Conservation (phyloP, 2,329 filamentous ascomycete genomes). For the Nannizzia gypsea region DNA sequence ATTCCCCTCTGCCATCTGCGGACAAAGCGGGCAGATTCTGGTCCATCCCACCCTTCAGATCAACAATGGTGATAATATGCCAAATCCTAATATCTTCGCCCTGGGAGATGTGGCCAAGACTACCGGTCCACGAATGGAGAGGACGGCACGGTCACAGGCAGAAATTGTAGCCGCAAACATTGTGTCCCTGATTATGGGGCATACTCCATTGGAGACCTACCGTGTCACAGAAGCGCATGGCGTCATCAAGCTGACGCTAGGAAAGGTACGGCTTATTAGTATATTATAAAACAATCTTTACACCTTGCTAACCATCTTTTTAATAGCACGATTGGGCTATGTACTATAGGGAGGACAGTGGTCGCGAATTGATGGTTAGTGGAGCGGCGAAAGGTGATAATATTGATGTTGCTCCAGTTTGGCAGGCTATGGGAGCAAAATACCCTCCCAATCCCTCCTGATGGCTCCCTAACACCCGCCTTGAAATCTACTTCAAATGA, state of each 20-base stretch:
- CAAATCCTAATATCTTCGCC: constrained; percentile 42
- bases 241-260: constrained; percentile 44
- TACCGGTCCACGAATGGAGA: constrained; percentile 38
- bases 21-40: constrained; percentile 39
- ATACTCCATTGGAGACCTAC: constrained; percentile 32
- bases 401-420: background rate
- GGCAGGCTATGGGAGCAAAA: background rate
- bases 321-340: constrained; percentile 1
- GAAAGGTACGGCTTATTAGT: constrained; percentile 31
- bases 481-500: background rate
- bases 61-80: constrained; percentile 3
- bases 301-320: background rate
- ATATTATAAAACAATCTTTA: background rate
- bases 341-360: constrained; percentile 5
- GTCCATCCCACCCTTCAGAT: constrained; percentile 50
- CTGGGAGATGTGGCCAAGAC: constrained; percentile 52
- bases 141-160: constrained; percentile 45
- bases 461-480: background rate
- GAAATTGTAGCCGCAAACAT: constrained; percentile 46
- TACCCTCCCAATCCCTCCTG: background rate
- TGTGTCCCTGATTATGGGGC: constrained; percentile 34
- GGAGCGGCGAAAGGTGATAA: background rate
- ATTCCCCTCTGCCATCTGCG: constrained; percentile 35
- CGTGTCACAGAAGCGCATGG: constrained; percentile 37
- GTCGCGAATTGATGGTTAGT: constrained; percentile 6